Evolutionary conservation across 2,329 filamentous ascomycete genomes (phyloP), one percentile per base, ranked within the genome.

Genomic region (Ramularia endophylla): DNA sequence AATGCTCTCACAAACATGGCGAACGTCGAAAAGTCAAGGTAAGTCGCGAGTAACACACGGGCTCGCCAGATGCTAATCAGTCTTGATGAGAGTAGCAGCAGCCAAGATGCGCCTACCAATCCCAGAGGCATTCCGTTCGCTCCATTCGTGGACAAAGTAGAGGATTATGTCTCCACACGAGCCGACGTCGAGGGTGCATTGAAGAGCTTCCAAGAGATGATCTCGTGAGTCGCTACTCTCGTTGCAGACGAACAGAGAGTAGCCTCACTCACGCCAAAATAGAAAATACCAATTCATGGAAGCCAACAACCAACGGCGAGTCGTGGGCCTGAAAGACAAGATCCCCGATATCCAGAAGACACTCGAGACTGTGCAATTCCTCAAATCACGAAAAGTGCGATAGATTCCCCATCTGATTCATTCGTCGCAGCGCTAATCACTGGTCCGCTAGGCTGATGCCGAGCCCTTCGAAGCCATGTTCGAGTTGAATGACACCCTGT

Each of bases 241-340:
- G 29, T 9, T 7, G 2, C 5, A 27, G 11, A 8, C 15, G 38
- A 31, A 30, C 15, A 18, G 11, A 19, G 20, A 13, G 28, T 4
- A 33, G n/a, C 11, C 5, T 13, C 27, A 13, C 25, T 36, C 25
- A 25, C 22, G 4, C 18, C 19, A 8, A 59, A 61, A 64, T 62
- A 94, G 88, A 56, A 98, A 98, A 75, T 98, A 98, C 71, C 92
- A 97, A 66, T 98, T 97, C 70, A 98, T 98, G 92, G 88, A 97
- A 69, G 74, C 84, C 62, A 97, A 95, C 66, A 85, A 92, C 44
- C 84, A 94, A 65, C 78, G 87, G 50, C 79, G 92, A 35, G 83
- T 85, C 39, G 73, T 76, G 3, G 88, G 89, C 2, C 71, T 98
- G 41, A 85, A 83, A 59, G 89, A 95, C 60, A 98, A 97, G 72